Base-by-base conservation (phyloP, 192 early-diverging fungal genomes). In the Coemansia nantahalensis region DNA sequence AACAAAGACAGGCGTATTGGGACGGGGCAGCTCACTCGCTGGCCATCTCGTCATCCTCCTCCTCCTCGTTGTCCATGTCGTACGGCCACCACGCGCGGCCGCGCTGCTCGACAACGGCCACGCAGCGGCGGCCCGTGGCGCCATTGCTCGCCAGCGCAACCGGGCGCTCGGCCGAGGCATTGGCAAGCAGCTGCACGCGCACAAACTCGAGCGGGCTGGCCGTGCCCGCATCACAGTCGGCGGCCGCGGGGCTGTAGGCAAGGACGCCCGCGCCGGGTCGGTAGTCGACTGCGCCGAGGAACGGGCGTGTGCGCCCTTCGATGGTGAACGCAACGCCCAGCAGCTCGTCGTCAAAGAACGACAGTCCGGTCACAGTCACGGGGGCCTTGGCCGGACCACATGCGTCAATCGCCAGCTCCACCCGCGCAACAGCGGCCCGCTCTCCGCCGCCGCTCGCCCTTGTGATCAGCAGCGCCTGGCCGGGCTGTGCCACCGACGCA, bases 31-130 rank as follows among this genome's bases (percentile, higher is more conserved):
- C 26, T 15, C 23, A 43, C 28, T 58, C 38, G 33, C 53, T 49
- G 2, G 33, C 47, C 35, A 28, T 28, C 26, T 28, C 4, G 26
- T 28, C 26, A 7, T 28, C 26, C 4, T 54, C 38, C 18, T 59
- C 59, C 13, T 70, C 60, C 1, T 53, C 45, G 42, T 71, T 65
- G 39, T 72, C 69, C 62, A 72, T 73, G 17, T 73, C 70, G 43
- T 57, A 73, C 21, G 70, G 57, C 69, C 69, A 65, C 69, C 69
- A 72, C 43, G 41, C 36, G 38, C 37, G 60, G 22, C 69, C 69
- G 33, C 62, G 44, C 35, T 23, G 41, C 38, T 72, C 69, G n/a
- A 72, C 32, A 8, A 57, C 58, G 5, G 69, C 69, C 39, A 65
- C 47, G 30, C 69, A 65, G 23, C 69, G 49, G 41, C 69, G 54